Evolutionary conservation across 768 basidiomycete species (phyloP), one percentile per base, ranked within the genome.

Genomic region (Leccinum incarnatum): DNA sequence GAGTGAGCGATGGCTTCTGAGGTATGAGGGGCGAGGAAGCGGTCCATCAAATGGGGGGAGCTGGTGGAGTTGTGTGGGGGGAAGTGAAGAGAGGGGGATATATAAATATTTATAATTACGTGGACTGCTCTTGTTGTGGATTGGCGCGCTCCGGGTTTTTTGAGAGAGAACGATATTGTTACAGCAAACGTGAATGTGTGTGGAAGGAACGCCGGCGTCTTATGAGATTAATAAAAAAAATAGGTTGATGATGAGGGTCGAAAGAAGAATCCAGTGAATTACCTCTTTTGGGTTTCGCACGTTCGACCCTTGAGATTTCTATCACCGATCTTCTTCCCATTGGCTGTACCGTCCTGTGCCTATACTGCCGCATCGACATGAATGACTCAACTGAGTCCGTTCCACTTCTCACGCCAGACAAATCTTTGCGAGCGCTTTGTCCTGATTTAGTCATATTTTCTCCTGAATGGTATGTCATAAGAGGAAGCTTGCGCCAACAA

Each of bases 1-100:
- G 69, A 78, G 74, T 91, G 82, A 23, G 91, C 89, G 56, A 80
- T 68, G 51, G 89, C 89, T 74, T 93, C 90, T 58, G 84, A 85
- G 21, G 87, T 83, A 58, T 88, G 79, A 23, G 90, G 88, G 8
- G 87, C 83, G 54, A 89, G 80, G 72, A 89, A 86, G 67, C 83
- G 83, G 64, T 89, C 87, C 83, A 91, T 88, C n/a, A 23, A 4
- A 4, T n/a, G 53, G 51, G 48, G 48, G 21, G 50, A 17, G 9
- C 1, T n/a, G 40, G 4, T 40, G 37, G 8, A 9, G 7, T 36
- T 30, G 10, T 30, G 32, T 32, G 34, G 40, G 8, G 40, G 40
- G 17, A n/a, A 40, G 9, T n/a, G 40, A 45, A 23, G n/a, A 6
- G 12, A 52, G 29, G 32, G 19, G 25, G 14, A 17, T 25, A 23